Evolutionary conservation across 306 rosid species (phyloP), one percentile per base, ranked within the genome.

Genomic region (Corylus heterophylla): DNA sequence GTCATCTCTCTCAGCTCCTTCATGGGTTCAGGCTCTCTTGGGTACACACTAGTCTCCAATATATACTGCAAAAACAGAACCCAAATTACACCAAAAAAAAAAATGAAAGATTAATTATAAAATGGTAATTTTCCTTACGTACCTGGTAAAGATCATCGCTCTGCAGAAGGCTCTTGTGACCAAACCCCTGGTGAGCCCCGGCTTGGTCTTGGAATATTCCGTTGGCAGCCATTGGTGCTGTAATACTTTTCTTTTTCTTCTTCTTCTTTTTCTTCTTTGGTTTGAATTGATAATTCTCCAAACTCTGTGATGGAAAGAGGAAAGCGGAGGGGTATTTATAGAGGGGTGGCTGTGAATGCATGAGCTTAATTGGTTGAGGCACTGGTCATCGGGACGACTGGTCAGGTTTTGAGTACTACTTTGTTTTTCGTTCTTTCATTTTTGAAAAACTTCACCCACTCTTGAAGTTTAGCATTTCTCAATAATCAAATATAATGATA

Each of bases 111-210:
- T 31, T 31, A 22, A 22, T 22, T 31, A 31, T 31, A 31, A 31
- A 31, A 31, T 31, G 35, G 35, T 31, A 31, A 31, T 1, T 31
- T 31, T 31, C 35, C 35, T 31, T 22, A 22, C 25, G 25, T 31
- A 31, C 35, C 97, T 94, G 98, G 73, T 90, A 94, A 31, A 94
- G 96, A 82, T 91, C 98, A 86, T 94, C 98, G 75, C 97, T 94
- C 62, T 92, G 98, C 44, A 94, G 85, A 76, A 94, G 97, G 78
- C 98, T 94, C 88, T 94, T 94, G 92, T 94, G 98, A 82, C 98
- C 98, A 74, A 92, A 97, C 81, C 88, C 98, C 68, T 91, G 97
- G 88, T 94, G 98, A 83, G 93, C 86, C 48, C 87, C 89, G 64
- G 87, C 79, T 83, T 93, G 88, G 29, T 70, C 80, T 71, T 88